Percentiles rank a stretch among this genome's conserved stretches.
Conservation (phyloP, 371 early-diverging fungal genomes). For the Entomophthora muscae region DNA sequence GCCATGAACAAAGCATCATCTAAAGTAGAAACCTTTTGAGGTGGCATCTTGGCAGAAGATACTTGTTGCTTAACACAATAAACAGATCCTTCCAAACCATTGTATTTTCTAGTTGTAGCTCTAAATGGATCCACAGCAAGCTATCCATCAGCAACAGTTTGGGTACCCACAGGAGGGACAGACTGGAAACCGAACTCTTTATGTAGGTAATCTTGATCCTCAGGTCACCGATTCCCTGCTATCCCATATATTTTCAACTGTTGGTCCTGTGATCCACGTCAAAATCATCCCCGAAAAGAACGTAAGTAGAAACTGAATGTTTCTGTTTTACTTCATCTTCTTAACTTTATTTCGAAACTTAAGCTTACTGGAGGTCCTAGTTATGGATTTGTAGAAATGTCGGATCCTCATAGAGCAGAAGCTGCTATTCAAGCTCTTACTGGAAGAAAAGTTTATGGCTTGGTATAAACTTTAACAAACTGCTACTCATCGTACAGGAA, state of each 20-base stretch:
- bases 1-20: too few relatives aligned
- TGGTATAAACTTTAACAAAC: slow-evolving; percentile 16
- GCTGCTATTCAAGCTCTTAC: slow-evolving; percentile 54
- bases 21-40: too few relatives aligned
- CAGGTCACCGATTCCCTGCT: slow-evolving; percentile 59
- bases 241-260: slow-evolving; percentile 50
- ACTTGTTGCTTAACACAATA: too few relatives aligned
- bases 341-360: neutral
- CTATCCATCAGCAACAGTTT: neutral
- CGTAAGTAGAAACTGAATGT: slow-evolving; percentile 26
- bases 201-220: slow-evolving; percentile 78
- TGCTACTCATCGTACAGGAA: slow-evolving; percentile 27
- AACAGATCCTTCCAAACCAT: too few relatives aligned
- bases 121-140: neutral
- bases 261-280: slow-evolving; percentile 44
- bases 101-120: too few relatives aligned
- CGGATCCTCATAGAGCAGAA: slow-evolving; percentile 51
- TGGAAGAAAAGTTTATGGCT: slow-evolving; percentile 43
- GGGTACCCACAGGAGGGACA: slow-evolving; percentile 11
- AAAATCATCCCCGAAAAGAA: slow-evolving; percentile 66
- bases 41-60: too few relatives aligned
- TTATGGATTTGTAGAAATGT: slow-evolving; percentile 85
- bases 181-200: slow-evolving; percentile 42
- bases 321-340: neutral
- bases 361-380: slow-evolving; percentile 26